Conservation (phyloP, 2,329 filamentous ascomycete species). For the Aquanectria penicillioides region DNA sequence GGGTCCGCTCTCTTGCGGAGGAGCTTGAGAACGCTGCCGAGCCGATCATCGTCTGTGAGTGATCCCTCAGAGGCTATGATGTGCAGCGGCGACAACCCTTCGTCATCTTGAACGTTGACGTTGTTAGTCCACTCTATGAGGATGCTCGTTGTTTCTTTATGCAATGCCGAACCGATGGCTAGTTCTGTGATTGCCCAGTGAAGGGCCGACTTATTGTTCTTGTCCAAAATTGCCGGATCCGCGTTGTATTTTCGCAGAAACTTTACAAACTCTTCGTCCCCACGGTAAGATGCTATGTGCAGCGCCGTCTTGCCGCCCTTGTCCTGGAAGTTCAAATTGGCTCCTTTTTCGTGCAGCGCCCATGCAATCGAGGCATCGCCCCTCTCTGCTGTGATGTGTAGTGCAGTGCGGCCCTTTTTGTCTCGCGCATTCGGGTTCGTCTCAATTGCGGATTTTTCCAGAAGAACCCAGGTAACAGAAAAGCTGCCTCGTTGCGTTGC, state of each 20-base stretch:
- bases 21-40: not conserved
- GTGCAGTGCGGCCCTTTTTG: not conserved
- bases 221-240: not conserved
- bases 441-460: not conserved
- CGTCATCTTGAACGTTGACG: not conserved
- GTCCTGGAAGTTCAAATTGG: not conserved
- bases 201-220: not conserved
- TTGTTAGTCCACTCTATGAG: not conserved
- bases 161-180: not conserved
- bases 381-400: not conserved
- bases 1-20: not conserved
- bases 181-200: constrained; percentile 6
- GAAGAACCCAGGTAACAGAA: not conserved
- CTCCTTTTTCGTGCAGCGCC: not conserved
- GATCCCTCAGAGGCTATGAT: not conserved
- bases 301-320: not conserved
- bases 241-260: not conserved
- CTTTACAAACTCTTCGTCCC: not conserved
- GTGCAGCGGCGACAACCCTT: not conserved
- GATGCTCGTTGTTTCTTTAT: not conserved
- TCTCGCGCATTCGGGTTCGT: not conserved
- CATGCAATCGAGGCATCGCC: not conserved
- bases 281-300: not conserved
- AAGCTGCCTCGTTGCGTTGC: not conserved
- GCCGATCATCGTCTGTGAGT: not conserved